Evolutionary conservation across 176 grass and related monocot genomes (phyloP).

Genomic region (Guadua angustifolia): DNA sequence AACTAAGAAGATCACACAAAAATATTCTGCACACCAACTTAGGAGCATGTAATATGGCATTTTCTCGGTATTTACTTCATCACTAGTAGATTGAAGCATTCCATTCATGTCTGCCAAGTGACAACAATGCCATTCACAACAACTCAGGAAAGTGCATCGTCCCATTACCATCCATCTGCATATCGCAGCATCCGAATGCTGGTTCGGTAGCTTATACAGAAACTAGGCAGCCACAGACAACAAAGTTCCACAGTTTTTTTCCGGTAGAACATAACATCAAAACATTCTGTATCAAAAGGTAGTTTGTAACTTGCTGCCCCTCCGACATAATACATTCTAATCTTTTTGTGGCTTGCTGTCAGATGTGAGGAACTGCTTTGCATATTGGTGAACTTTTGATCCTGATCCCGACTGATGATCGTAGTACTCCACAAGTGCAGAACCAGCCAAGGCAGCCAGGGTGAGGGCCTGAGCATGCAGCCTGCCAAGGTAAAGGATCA

Average conservation of each 20-base stretch:
- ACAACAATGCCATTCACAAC: neutral
- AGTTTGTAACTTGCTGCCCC: neutral
- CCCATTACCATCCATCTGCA: neutral
- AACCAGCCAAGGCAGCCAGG: constrained; percentile 78
- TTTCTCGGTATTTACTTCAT: neutral
- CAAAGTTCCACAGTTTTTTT: constrained; percentile 9
- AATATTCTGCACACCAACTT: neutral
- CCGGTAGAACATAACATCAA: neutral
- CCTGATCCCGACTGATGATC: constrained; percentile 71
- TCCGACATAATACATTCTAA: neutral
- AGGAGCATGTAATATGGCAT: neutral
- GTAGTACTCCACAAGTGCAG: constrained; percentile 86
- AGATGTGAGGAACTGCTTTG: constrained; percentile 57
- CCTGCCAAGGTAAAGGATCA: constrained; percentile 39
- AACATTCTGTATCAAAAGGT: neutral
- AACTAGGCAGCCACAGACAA: neutral
- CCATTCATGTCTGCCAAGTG: neutral
- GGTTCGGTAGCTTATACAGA: constrained; percentile 30
- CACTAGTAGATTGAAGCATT: neutral
- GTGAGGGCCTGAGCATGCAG: constrained; percentile 95
- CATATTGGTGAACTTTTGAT: constrained; percentile 70
- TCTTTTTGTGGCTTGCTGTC: constrained; percentile 52
- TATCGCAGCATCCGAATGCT: neutral
- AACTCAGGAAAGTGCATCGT: neutral
- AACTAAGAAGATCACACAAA: neutral